Conservation (phyloP, 441 rosid species). For the Bruguiera hainesii region DNA sequence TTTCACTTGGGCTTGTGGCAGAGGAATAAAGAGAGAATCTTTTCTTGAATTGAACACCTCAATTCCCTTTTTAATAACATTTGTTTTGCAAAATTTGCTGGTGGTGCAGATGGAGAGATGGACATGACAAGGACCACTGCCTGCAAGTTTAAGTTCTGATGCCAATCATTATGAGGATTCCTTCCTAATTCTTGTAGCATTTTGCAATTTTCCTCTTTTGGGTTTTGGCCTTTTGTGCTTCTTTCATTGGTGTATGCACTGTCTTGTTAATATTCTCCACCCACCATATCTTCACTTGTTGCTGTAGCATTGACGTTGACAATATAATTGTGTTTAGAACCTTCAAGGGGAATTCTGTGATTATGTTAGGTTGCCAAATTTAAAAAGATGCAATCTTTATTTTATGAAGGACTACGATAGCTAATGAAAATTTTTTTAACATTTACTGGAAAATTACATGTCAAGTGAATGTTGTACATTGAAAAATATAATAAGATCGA, state of each 20-base stretch:
- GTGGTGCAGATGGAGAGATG: conserved; percentile 10
- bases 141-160: conserved; percentile 27
- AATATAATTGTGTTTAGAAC: background rate
- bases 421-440: too few relatives aligned
- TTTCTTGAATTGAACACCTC: conserved; percentile 32
- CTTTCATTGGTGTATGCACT: conserved; percentile 11
- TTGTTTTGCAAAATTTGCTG: conserved; percentile 15
- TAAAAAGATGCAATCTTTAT: too few relatives aligned
- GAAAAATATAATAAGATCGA: too few relatives aligned
- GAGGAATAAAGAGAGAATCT: conserved; percentile 51
- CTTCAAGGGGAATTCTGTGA: background rate
- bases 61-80: conserved; percentile 25
- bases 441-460: too few relatives aligned
- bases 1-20: conserved; percentile 34
- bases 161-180: conserved; percentile 32
- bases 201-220: conserved; percentile 16
- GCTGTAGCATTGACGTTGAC: background rate
- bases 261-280: conserved; percentile 28
- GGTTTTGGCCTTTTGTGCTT: conserved; percentile 19
- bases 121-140: conserved; percentile 27
- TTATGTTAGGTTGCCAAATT: too few relatives aligned
- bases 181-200: background rate
- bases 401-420: too few relatives aligned
- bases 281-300: conserved; percentile 20
- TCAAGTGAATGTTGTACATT: too few relatives aligned